phyloP scores from a whole-genome alignment of 306 rosid species.

The Sindora glabra region DNA sequence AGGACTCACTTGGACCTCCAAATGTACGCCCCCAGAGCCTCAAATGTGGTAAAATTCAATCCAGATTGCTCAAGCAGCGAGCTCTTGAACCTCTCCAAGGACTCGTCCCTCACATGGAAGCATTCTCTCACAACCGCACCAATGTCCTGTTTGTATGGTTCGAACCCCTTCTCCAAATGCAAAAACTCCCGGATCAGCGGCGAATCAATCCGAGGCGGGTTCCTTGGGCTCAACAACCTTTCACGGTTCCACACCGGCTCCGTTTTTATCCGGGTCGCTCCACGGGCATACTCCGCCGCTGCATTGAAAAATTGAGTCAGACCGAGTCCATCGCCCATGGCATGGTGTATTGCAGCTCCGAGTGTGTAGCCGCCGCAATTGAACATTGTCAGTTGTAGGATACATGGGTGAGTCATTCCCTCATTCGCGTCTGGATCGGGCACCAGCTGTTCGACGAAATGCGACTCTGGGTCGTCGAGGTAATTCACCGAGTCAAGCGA shows the following conservation, averaged over 20 bases:
- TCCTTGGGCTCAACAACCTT: constrained; percentile 40
- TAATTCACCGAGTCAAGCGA: constrained; percentile 45
- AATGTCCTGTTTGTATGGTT: constrained; percentile 32
- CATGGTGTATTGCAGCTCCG: constrained; percentile 65
- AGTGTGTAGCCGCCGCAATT: constrained; percentile 72
- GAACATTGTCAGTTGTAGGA: constrained; percentile 60
- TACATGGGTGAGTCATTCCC: constrained; percentile 47
- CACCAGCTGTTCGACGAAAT: constrained; percentile 46
- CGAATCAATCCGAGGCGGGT: constrained; percentile 35
- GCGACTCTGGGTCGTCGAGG: constrained; percentile 43
- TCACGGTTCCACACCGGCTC: constrained; percentile 58
- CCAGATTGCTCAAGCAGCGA: constrained; percentile 41
- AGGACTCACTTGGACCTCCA: constrained; percentile 88
- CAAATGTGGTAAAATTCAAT: constrained; percentile 65
- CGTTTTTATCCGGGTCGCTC: constrained; percentile 19
- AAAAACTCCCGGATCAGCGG: constrained; percentile 38
- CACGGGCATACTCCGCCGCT: constrained; percentile 76
- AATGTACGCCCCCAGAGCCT: constrained; percentile 75
- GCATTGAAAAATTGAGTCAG: constrained; percentile 60
- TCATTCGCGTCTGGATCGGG: constrained; percentile 49
- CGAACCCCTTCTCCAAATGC: constrained; percentile 33
- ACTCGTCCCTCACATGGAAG: constrained; percentile 50
- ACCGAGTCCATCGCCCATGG: constrained; percentile 74
- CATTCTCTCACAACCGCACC: constrained; percentile 39
- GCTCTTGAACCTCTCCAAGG: constrained; percentile 39